Percentiles rank a stretch among this genome's conserved stretches.
Conservation (phyloP, 352 stramenopile genomes). For the Phytopythium oedochilum region DNA sequence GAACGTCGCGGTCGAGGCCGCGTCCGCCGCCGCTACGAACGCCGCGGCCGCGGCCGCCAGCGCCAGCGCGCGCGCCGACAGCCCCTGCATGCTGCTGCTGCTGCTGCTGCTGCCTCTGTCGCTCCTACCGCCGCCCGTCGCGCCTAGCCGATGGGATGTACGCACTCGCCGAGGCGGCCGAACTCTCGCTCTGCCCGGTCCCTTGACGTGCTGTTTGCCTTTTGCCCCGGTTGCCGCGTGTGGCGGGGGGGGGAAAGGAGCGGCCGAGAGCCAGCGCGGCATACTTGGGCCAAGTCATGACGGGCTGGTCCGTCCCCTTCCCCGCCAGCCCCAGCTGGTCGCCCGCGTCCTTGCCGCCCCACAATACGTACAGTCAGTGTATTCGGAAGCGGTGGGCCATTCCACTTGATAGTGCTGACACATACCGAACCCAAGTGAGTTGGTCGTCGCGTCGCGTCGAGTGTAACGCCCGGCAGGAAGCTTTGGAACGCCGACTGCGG, state of each 20-base stretch:
- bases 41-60: constrained; percentile 8
- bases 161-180: neutral
- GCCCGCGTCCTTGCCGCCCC: neutral
- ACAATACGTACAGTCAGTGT: too few species aligned
- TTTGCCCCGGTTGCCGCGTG: neutral
- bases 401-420: too few species aligned
- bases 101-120: too few species aligned
- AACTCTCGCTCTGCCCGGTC: neutral
- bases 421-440: too few species aligned
- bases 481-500: too few species aligned
- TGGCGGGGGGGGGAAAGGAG: neutral
- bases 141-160: neutral
- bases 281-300: neutral
- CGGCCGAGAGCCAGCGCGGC: neutral
- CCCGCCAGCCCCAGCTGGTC: neutral
- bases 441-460: too few species aligned
- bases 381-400: too few species aligned
- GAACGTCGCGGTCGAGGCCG: constrained; percentile 35
- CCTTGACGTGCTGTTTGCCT: constrained; percentile 4
- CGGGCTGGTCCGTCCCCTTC: neutral
- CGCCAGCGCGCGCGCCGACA: constrained; percentile 1
- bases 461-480: too few species aligned
- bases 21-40: constrained; percentile 20
- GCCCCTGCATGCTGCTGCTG: constrained; percentile 3
- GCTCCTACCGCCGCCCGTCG: too few species aligned